Base-by-base conservation (phyloP, 805 yeast genomes). In the Candida krabiensis region DNA sequence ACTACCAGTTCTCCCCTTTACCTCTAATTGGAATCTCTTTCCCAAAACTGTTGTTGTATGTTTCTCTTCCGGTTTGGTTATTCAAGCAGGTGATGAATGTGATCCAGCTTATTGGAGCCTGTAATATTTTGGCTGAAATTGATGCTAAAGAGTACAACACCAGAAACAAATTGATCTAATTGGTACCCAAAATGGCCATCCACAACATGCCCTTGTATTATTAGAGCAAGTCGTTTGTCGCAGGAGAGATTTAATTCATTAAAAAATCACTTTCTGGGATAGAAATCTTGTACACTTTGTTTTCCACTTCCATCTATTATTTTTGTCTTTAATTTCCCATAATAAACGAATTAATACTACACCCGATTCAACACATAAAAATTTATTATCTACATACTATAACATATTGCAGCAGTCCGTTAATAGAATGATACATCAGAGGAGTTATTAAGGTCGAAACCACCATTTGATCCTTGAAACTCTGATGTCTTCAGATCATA, bases 71-170 rank as follows among this genome's bases (percentile, higher is more conserved):
- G 21, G 73, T 90, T 38, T 93, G 96, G 87, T 60, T 79, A 15
- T 86, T 89, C 68, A 93, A 93, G 67, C 99, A 93, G 69, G 63
- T 83, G 41, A 85, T 95, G 46, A 93, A 95, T 59, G 80, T 87
- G 15, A 78, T 93, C 44, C 99, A 93, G 67, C 66, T 93, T 75
- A 73, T 78, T 40, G 80, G 85, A 53, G 99, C 99, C 9, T 88
- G 95, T 9, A 61, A 83, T 25, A 71, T 78, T 37, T 73, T 93
- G 55, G 97, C 97, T 9, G 77, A 73, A 43, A 57, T 76, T 41
- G 99, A 93, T 60, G 86, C 84, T 11, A 73, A 69, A 37, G 79
- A 70, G 11, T 55, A 52, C 41, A 53, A 52, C 32, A 45, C 40
- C 22, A 71, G 70, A 38, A 66, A 61, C 44, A 55, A 50, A 29